Evolutionary conservation across 2,329 filamentous ascomycete genomes (phyloP), one percentile per base, ranked within the genome.

Genomic region (Trichophyton mentagrophytes): DNA sequence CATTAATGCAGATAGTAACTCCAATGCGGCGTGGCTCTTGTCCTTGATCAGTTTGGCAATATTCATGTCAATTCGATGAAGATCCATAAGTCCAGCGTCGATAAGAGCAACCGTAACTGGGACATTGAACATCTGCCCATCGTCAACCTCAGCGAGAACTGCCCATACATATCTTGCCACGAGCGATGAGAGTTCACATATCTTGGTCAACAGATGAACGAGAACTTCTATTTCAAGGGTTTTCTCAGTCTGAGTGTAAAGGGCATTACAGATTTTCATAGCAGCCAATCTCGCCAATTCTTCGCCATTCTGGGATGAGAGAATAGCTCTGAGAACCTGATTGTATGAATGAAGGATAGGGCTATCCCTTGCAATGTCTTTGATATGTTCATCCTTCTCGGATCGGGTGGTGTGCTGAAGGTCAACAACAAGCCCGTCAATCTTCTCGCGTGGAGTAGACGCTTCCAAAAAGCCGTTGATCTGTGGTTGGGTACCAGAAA

Each of bases 1-100:
- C 64, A 96, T 79, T 49, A 96, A 78, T 49, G 85, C 85, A 58
- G 86, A 84, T n/a, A 97, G 79, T 70, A 95, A 88, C 61, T 90
- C 84, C 2, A 96, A 76, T 1, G 88, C 89, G 22, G 82, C 81
- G 6, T 85, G 80, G 64, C 90, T 89, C 62, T 85, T 84, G 61
- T 86, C 80, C 60, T 83, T 78, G 20, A 97, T 79, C 1, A 87
- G 84, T 69, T 87, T 86, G 6, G 89, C 83, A 66, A 91, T 81
- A 58, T 88, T 85, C 22, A 82, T 79, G 67, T 91, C 88, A 57
- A 91, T 82, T 58, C 80, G 80, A 61, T 81, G 79, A 62, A 85
- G 76, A 63, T 86, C 83, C 66, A 87, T 76, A 38, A 87, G 72
- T 8, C 79, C 79, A 53, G 80, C 79, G 63, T 82, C 79, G 62